Evolutionary conservation across 108 stramenopile species (phyloP).

Genomic region (Conticribra guillardii): DNA sequence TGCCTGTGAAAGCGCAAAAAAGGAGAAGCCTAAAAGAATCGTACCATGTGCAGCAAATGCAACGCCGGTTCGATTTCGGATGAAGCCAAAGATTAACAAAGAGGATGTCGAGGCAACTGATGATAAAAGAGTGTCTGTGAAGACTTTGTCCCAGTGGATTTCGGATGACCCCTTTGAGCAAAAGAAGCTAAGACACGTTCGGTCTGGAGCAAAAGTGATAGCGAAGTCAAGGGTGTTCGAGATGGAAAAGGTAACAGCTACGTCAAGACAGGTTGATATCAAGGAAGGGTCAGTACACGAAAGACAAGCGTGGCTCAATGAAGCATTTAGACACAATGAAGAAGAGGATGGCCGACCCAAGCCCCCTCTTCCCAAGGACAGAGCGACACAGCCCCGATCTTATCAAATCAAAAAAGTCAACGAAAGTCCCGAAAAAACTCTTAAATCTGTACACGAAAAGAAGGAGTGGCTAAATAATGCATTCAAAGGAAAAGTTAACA

Average conservation of each 20-base stretch:
- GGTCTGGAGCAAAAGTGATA: constrained; percentile 71
- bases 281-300: constrained; percentile 35
- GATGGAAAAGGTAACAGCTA: constrained; percentile 32
- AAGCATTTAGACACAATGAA: constrained; percentile 37
- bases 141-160: constrained; percentile 78
- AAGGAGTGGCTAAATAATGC: constrained; percentile 55
- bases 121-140: constrained; percentile 75
- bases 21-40: constrained; percentile 17
- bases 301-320: constrained; percentile 34
- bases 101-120: constrained; percentile 79
- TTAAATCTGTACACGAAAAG: constrained; percentile 38
- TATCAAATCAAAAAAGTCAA: constrained; percentile 31
- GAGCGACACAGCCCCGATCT: background rate
- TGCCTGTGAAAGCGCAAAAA: constrained; percentile 39
- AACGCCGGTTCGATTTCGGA: constrained; percentile 28
- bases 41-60: constrained; percentile 4
- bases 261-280: constrained; percentile 21
- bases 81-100: constrained; percentile 38
- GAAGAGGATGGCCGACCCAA: constrained; percentile 2
- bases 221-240: constrained; percentile 77
- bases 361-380: constrained; percentile 3
- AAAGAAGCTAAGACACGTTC: constrained; percentile 61
- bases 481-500: constrained; percentile 30
- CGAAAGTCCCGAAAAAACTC: constrained; percentile 13
- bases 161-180: constrained; percentile 73